Evolutionary conservation across 2,329 filamentous ascomycete genomes (phyloP).

Genomic region (Fusarium sp.): DNA sequence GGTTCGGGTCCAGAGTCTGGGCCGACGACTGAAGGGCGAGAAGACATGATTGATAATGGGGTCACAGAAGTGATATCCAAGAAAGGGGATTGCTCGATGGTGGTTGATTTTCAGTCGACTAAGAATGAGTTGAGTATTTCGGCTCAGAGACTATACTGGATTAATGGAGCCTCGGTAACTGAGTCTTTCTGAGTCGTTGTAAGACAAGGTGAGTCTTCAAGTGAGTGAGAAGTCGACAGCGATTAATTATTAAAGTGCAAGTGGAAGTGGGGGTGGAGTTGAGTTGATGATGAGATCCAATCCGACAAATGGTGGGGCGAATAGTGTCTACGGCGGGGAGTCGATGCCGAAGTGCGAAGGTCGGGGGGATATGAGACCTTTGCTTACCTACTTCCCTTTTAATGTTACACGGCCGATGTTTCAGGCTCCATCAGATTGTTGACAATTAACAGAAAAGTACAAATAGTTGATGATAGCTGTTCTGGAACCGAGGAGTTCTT

Average conservation of each 20-base stretch:
- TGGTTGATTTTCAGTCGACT: background rate
- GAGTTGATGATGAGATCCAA: constrained; percentile 31
- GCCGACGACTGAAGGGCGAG: constrained; percentile 77
- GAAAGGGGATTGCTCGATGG: background rate
- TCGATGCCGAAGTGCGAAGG: constrained; percentile 25
- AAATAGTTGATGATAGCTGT: background rate
- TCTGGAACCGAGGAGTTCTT: background rate
- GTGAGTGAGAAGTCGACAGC: constrained; percentile 18
- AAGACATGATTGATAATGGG: constrained; percentile 42
- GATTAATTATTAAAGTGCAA: constrained; percentile 19
- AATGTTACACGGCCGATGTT: background rate
- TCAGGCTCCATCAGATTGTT: background rate
- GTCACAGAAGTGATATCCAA: background rate
- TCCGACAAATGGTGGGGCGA: constrained; percentile 28
- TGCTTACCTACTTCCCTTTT: constrained; percentile 18
- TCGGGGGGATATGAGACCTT: constrained; percentile 19
- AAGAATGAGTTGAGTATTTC: background rate
- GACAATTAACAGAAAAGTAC: background rate
- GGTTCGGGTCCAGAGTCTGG: constrained; percentile 76
- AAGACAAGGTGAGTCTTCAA: background rate
- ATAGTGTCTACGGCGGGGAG: constrained; percentile 18
- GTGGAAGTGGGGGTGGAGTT: constrained; percentile 9
- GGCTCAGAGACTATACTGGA: background rate
- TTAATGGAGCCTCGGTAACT: background rate
- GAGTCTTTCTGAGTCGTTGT: background rate